Evolutionary conservation across 1,284 basidiomycete species (phyloP).

Genomic region (Malassezia pachydermatis): DNA sequence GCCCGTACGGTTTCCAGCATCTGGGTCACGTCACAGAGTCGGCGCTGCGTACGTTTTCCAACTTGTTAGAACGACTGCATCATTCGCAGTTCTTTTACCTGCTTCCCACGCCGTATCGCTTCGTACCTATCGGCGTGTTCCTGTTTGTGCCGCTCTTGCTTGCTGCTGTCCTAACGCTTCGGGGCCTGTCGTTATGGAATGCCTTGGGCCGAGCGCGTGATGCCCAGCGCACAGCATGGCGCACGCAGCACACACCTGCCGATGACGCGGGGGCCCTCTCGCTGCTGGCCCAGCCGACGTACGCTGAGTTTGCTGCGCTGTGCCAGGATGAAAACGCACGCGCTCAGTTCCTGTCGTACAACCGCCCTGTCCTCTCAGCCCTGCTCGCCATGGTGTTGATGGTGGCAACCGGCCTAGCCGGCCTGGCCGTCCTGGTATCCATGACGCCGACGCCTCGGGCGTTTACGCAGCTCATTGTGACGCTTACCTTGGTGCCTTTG

Average conservation of each 20-base stretch:
- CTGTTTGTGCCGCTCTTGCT: conserved; percentile 35
- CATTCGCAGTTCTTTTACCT: conserved; percentile 48
- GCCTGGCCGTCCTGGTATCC: conserved; percentile 1
- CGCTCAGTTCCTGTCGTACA: neutral
- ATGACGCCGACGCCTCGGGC: neutral
- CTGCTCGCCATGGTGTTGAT: neutral
- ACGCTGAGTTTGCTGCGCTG: conserved; percentile 3
- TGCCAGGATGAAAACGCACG: neutral
- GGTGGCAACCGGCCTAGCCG: neutral
- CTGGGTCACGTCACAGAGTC: conserved; percentile 55
- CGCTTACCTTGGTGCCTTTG: neutral
- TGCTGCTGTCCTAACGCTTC: conserved; percentile 30
- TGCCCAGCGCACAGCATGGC: conserved; percentile 1
- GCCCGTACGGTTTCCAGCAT: conserved; percentile 89
- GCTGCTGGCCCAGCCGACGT: conserved; percentile 4
- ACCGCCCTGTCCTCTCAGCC: conserved; percentile 5
- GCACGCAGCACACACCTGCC: neutral
- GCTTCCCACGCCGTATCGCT: conserved; percentile 26
- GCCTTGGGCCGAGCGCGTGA: conserved; percentile 7
- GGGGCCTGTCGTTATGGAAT: conserved; percentile 22
- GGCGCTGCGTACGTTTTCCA: conserved; percentile 37
- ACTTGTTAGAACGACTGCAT: conserved; percentile 44
- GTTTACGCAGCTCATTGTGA: neutral
- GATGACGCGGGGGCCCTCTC: too few species aligned
- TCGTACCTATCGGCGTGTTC: conserved; percentile 36